Conservation (phyloP, 768 basidiomycete species). For the Chalciporus piperatus region DNA sequence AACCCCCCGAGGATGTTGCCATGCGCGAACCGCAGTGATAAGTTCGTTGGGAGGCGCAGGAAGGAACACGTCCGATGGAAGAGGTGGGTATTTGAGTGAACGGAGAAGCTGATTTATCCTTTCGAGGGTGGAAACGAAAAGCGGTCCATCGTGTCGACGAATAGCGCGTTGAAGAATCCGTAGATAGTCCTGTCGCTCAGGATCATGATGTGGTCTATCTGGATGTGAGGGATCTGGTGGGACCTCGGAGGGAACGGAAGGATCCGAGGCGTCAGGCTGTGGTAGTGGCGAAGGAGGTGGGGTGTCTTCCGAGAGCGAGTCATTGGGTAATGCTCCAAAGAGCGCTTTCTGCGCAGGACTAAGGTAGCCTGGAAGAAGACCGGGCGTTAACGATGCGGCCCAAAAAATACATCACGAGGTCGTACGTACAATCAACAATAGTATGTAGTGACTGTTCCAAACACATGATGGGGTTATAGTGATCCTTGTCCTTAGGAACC, state of each 20-base stretch:
- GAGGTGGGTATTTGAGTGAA: conserved; percentile 60
- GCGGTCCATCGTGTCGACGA: conserved; percentile 64
- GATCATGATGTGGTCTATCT: conserved; percentile 20
- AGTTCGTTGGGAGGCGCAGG: conserved; percentile 47
- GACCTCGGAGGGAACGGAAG: conserved; percentile 30
- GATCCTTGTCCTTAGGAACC: conserved; percentile 79
- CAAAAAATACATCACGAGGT: neutral
- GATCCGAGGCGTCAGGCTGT: conserved; percentile 30
- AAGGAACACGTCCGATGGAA: conserved; percentile 50
- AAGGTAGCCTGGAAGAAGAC: conserved; percentile 53
- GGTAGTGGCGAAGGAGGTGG: conserved; percentile 36
- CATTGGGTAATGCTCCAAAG: conserved; percentile 65
- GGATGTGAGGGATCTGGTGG: conserved; percentile 23
- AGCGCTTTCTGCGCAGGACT: conserved; percentile 60
- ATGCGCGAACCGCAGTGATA: conserved; percentile 42
- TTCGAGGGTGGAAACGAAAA: conserved; percentile 62
- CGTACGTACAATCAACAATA: conserved; percentile 65
- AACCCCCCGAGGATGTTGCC: conserved; percentile 46
- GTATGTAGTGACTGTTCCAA: conserved; percentile 68
- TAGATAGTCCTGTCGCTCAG: conserved; percentile 39
- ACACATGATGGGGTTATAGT: conserved; percentile 83
- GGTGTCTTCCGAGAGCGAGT: conserved; percentile 22
- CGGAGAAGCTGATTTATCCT: conserved; percentile 62
- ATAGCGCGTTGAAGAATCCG: conserved; percentile 69
- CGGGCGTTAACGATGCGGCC: conserved; percentile 5